Conservation (phyloP, 2,329 filamentous ascomycete genomes). For the Aureobasidium lini region DNA sequence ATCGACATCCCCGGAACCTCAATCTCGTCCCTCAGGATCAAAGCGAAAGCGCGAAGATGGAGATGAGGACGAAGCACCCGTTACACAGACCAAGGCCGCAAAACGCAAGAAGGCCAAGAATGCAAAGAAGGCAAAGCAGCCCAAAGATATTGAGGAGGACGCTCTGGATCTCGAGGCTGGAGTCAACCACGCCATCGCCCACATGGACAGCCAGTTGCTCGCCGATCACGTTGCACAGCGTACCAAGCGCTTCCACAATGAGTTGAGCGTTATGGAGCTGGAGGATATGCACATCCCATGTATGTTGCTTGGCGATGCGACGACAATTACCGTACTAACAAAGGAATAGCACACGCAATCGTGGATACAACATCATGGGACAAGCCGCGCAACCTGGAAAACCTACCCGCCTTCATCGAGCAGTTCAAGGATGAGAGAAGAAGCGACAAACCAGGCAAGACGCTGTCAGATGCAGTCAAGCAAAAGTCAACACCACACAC, state of each 20-base stretch:
- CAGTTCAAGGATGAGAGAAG: constrained; percentile 21
- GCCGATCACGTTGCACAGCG: constrained; percentile 80
- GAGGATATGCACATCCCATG: constrained; percentile 74
- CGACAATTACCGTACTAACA: not conserved
- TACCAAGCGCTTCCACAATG: constrained; percentile 67
- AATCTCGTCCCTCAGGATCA: constrained; percentile 23
- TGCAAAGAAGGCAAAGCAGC: constrained; percentile 51
- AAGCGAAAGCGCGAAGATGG: constrained; percentile 36
- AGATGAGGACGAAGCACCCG: constrained; percentile 22
- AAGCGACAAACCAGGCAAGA: constrained; percentile 21
- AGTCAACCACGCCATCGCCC: constrained; percentile 70
- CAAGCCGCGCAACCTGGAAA: constrained; percentile 58
- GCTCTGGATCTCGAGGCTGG: constrained; percentile 41
- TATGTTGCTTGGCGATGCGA: constrained; percentile 33
- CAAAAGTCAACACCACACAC: constrained; percentile 64
- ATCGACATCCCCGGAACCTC: constrained; percentile 19
- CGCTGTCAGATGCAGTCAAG: constrained; percentile 58
- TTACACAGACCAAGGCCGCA: constrained; percentile 24
- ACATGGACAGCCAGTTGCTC: constrained; percentile 75
- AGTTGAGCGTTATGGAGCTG: constrained; percentile 76
- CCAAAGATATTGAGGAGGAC: constrained; percentile 57
- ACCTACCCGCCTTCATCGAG: constrained; percentile 74
- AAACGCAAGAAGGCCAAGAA: constrained; percentile 46
- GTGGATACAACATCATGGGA: constrained; percentile 71
- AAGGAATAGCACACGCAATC: constrained; percentile 38